Conservation (phyloP, 2,329 filamentous ascomycete genomes). For the Beauveria sp. region DNA sequence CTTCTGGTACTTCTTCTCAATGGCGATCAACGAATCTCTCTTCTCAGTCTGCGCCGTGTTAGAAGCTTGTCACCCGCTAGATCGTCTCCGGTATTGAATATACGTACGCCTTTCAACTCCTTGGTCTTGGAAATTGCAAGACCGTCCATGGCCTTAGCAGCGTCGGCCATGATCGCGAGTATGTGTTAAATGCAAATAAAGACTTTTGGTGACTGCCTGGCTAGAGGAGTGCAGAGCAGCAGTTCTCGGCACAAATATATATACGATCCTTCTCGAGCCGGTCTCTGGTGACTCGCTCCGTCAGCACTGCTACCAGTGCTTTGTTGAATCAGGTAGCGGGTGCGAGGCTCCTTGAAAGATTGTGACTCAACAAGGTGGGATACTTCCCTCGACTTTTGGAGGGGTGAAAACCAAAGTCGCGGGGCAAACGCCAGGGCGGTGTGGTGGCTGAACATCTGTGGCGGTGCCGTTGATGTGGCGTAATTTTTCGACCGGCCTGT, state of each 20-base stretch:
- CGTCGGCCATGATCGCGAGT: conserved; percentile 34
- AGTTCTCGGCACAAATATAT: neutral
- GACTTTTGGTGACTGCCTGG: neutral
- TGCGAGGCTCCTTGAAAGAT: neutral
- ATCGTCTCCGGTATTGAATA: neutral
- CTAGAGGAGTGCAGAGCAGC: neutral
- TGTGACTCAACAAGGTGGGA: conserved; percentile 10
- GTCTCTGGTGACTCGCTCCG: conserved; percentile 1
- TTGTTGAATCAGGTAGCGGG: neutral
- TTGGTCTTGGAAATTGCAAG: conserved; percentile 51
- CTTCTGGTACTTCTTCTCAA: conserved; percentile 88
- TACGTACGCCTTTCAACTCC: conserved; percentile 49
- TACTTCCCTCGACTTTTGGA: conserved; percentile 6
- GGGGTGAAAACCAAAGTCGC: conserved; percentile 13
- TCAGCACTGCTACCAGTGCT: conserved; percentile 1
- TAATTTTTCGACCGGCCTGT: neutral
- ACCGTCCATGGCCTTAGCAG: conserved; percentile 42
- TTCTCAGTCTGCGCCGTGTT: conserved; percentile 62
- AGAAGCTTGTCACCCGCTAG: neutral
- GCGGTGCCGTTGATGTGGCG: conserved; percentile 7
- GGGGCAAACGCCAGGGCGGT: conserved; percentile 11
- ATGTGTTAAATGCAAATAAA: neutral
- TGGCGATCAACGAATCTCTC: conserved; percentile 69
- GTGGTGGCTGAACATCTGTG: conserved; percentile 6
- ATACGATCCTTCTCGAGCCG: neutral